Evolutionary conservation across 2,329 filamentous ascomycete genomes (phyloP), one percentile per base, ranked within the genome.

Genomic region (Microcera coccophila): DNA sequence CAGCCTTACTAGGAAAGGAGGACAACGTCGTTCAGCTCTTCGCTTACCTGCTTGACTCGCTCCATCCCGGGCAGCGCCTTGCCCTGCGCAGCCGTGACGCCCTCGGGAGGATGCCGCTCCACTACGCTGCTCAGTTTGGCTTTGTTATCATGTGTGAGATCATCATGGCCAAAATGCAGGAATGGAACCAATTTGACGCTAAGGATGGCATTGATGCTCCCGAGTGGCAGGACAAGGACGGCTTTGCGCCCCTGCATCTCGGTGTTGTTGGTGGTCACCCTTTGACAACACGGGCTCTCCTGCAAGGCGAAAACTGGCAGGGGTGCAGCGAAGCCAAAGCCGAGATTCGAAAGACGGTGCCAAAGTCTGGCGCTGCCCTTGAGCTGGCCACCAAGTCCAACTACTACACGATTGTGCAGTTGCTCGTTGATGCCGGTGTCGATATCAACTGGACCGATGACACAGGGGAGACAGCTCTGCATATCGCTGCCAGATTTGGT

Each of bases 121-220:
- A 97, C 63, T 96, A 96, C 61, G 90, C 90, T 3, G 91, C 93
- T 0, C 90, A 97, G 62, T 95, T 94, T 61, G 93, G 93, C 3
- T 90, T 96, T 55, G 87, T 93, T 3, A 80, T 89, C n/a, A 84
- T 96, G 9, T 95, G 89, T 60, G 79, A 95, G 60, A 76, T 90
- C 18, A 78, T 97, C 53, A 90, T 96, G 70, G 82, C 84, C 50
- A 84, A 85, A 57, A 90, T 98, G 82, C 87, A 91, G 61, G 77
- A 82, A 18, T 97, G 91, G 91, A 79, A 79, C 14, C 83, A 94
- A 55, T 95, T 95, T 59, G 78, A 95, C 58, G 82, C 90, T 20
- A 80, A 82, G 26, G 76, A 89, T 49, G 90, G 90, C 9, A 94
- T 98, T 38, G 91, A 97, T 62, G 86, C 87, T 0, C 75, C 81